phyloP scores from a whole-genome alignment of 257 asterid species.

The Salvia splendens region DNA sequence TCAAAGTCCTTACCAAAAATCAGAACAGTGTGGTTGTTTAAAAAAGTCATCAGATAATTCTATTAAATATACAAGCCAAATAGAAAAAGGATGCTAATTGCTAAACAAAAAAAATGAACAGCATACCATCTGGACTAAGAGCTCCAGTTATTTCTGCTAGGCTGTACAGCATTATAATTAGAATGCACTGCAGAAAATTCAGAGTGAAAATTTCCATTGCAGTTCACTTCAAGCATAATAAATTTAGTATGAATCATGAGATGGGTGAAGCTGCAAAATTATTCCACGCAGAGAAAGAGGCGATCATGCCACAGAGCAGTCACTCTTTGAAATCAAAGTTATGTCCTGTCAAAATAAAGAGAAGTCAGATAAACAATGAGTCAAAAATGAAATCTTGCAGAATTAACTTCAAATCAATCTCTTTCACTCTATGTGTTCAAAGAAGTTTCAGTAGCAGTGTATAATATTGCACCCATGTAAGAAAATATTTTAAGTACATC shows the following conservation, averaged over 20 bases:
- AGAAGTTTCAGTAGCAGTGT: constrained; percentile 1
- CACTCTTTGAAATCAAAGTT: constrained; percentile 28
- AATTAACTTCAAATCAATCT: constrained; percentile 10
- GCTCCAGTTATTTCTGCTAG: constrained; percentile 45
- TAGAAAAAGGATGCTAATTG: constrained; percentile 7
- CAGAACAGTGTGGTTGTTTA: background rate
- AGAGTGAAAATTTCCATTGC: constrained; percentile 57
- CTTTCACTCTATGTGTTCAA: background rate
- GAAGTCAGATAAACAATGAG: constrained; percentile 4
- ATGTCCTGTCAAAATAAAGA: constrained; percentile 34
- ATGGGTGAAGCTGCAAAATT: constrained; percentile 32
- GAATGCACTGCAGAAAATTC: constrained; percentile 50
- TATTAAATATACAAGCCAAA: constrained; percentile 19
- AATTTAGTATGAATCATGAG: constrained; percentile 54
- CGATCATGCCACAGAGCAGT: constrained; percentile 41
- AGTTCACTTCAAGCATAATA: constrained; percentile 58
- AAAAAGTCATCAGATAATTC: background rate
- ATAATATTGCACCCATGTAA: constrained; percentile 16
- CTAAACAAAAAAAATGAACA: constrained; percentile 3
- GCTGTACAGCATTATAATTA: constrained; percentile 47
- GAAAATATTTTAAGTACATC: background rate
- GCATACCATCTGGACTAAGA: constrained; percentile 89
- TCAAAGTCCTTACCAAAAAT: constrained; percentile 23
- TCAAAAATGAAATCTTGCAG: constrained; percentile 5
- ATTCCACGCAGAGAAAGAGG: constrained; percentile 40